Evolutionary conservation across 257 asterid genomes (phyloP).

Genomic region (Pogostemon cablin): DNA sequence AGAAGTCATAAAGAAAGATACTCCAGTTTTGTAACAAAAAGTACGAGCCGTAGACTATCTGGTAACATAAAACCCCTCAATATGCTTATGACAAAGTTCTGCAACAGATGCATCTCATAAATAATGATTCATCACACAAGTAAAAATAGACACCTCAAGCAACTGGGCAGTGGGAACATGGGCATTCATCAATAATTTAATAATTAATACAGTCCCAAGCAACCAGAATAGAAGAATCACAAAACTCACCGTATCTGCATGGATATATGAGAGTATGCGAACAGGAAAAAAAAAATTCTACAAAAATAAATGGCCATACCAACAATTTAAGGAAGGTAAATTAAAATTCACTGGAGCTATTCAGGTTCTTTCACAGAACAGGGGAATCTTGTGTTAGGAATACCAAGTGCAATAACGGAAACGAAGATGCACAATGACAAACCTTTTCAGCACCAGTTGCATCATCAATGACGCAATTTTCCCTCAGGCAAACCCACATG

Average conservation of each 20-base stretch:
- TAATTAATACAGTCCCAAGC: background rate
- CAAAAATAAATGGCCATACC: background rate
- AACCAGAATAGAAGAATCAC: background rate
- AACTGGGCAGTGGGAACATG: background rate
- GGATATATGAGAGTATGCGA: background rate
- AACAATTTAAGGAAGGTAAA: background rate
- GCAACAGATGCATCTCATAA: conserved; percentile 22
- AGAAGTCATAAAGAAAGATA: conserved; percentile 9
- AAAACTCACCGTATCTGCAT: background rate
- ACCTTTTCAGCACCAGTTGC: conserved; percentile 99
- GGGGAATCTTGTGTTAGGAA: background rate
- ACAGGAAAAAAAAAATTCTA: background rate
- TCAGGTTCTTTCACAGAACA: background rate
- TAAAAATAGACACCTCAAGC: conserved; percentile 5
- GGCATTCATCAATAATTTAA: conserved; percentile 6
- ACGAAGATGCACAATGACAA: conserved; percentile 21
- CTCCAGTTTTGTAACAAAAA: too few species aligned
- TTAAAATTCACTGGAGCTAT: background rate
- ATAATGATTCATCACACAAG: background rate
- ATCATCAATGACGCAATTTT: conserved; percentile 98
- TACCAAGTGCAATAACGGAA: background rate
- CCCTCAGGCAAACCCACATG: conserved; percentile 99
- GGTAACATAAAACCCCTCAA: background rate
- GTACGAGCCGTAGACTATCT: background rate
- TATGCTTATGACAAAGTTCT: background rate